Base-by-base conservation (phyloP, 177 flowering plant genomes). In the Vitis hybrid region DNA sequence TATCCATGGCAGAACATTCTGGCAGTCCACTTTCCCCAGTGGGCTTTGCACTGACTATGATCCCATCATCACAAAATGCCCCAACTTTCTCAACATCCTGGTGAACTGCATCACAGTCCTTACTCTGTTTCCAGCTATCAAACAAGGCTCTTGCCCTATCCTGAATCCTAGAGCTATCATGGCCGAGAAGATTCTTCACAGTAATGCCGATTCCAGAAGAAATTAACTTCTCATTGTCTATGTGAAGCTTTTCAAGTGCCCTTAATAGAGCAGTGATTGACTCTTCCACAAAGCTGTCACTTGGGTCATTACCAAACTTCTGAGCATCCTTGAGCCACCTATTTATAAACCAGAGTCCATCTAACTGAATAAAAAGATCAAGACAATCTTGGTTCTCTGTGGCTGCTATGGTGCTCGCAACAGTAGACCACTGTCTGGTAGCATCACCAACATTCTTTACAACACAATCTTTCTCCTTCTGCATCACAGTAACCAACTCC, bases 401-500 rank as follows among this genome's bases (percentile, higher is more conserved):
- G 26, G 92, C 89, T 53, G 86, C 84, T 72, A 94, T 76, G 49
- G 89, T 83, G 71, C 85, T 83, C 67, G 97, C 97, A 79, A 92
- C 93, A 70, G 93, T 81, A 62, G 85, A 78, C 97, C 98, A 90
- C 70, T 92, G 95, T 70, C 95, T 81, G 58, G 88, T 81, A 51
- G 90, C 83, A 68, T 94, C 97, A 67, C 81, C 77, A 20, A 74
- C 72, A 77, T 85, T 90, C 74, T 85, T 90, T 68, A 78, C 81
- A 72, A 65, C 66, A 80, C 59, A 68, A 69, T 83, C 83, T 59
- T 77, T 85, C 69, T 87, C 89, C 66, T 83, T 85, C 60, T 85
- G 82, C 92, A 94, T 92, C 4, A 87, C 80, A 72, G 75, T 53
- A 4, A 92, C 75, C 76, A 94, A 80, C 73, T 92, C 97, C 70